Evolutionary conservation across 495 filamentous ascomycete genomes (phyloP).

Genomic region (Choiromyces venosus): DNA sequence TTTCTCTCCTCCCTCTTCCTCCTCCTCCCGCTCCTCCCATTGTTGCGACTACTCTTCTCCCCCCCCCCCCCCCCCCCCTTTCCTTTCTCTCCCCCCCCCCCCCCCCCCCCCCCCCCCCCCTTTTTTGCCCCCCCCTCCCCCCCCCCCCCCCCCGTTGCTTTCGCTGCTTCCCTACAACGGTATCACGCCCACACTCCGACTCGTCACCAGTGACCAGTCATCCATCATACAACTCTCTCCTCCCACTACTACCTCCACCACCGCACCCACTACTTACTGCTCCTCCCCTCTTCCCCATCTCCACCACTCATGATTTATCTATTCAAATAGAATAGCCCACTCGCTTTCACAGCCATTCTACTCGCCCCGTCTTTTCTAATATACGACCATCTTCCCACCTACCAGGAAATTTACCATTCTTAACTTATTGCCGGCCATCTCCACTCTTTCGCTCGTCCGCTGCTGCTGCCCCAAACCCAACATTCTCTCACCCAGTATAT

Average conservation of each 20-base stretch:
- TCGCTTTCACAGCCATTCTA: background rate
- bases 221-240: slow-evolving; percentile 13
- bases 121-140: too few species aligned
- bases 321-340: slow-evolving; percentile 1
- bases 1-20: background rate
- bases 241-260: slow-evolving; percentile 2
- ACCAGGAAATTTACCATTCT: slow-evolving; percentile 14
- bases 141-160: slow-evolving; percentile 18
- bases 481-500: slow-evolving; percentile 12
- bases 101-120: slow-evolving; percentile 17
- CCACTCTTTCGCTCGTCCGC: slow-evolving; percentile 10
- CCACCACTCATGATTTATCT: background rate
- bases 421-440: slow-evolving; percentile 9
- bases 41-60: slow-evolving; percentile 6
- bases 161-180: slow-evolving; percentile 11
- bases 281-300: background rate
- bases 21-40: background rate
- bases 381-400: slow-evolving; percentile 7
- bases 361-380: background rate
- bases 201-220: background rate
- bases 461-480: background rate
- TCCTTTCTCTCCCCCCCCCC: slow-evolving; percentile 9
- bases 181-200: background rate
- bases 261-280: background rate
- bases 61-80: background rate